Base-by-base conservation (phyloP, 371 early-diverging fungal genomes). In the Mucor racemosus region DNA sequence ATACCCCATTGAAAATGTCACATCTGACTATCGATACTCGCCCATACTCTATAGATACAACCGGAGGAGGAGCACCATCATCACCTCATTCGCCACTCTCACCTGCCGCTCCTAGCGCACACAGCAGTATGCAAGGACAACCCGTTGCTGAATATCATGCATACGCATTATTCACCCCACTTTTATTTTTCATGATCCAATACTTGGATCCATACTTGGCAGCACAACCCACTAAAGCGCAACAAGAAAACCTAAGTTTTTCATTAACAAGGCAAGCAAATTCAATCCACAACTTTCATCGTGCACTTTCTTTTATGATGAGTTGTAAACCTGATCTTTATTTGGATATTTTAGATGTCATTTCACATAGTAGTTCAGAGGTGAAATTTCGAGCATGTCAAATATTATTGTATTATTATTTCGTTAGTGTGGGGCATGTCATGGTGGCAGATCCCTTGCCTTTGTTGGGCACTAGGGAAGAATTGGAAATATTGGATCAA, bases 291-390 rank as follows among this genome's bases (percentile, higher is more conserved):
- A 81, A 81, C 35, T 79, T 88, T n/a, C 78, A 85, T 50, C 76
- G 77, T 7, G 86, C 86, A 1, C 60, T 88, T 34, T 72, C 76
- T 0, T 81, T 74, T 17, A 81, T 88, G 70, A 72, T 85, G 48
- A 57, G 72, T 13, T 74, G 77, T 39, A 88, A 88, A 61, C 81
- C 86, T 0, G 84, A 88, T 57, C 58, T 86, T 4, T 81, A 85
- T 34, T 56, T 79, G n/a, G 87, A 88, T 60, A 17, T 88, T 10
- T 62, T 88, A 13, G 79, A 86, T 38, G 73, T 86, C 19, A 85
- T 88, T 33, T 74, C 87, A 0, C 67, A 81, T 31, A 77, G 86
- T 10, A 76, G 73, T 7, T 33, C 74, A 0, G 77, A 79, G 53
- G 73, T 78, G 17, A 76, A 69, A 42, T 78, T 69, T 10, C 70